Percentiles rank a stretch among this genome's conserved stretches.
Conservation (phyloP, 768 basidiomycete species). For the Leccinellum albellum region DNA sequence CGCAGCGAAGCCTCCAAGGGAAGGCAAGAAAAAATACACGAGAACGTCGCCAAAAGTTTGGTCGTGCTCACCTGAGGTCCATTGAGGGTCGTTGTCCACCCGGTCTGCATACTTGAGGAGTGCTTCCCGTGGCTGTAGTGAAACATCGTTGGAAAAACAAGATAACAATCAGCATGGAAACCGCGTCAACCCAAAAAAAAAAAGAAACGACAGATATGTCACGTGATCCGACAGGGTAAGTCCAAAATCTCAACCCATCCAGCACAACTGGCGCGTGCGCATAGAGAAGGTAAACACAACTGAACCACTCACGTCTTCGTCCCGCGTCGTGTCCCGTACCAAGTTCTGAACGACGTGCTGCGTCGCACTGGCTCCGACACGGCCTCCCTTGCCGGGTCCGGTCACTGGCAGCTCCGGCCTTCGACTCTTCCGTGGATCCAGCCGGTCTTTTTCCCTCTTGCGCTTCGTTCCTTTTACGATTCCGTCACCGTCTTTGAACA, state of each 20-base stretch:
- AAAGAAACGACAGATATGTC: conserved; percentile 10
- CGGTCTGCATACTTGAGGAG: conserved; percentile 85
- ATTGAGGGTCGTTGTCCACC: conserved; percentile 75
- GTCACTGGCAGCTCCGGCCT: conserved; percentile 90
- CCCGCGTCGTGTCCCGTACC: conserved; percentile 84
- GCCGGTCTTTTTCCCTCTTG: conserved; percentile 82
- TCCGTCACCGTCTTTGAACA: conserved; percentile 80
- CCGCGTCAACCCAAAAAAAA: conserved; percentile 3
- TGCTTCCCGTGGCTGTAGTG: conserved; percentile 86
- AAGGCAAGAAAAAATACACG: conserved; percentile 3
- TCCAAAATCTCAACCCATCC: neutral
- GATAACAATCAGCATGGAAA: conserved; percentile 8
- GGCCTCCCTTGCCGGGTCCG: conserved; percentile 89
- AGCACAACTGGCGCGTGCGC: neutral
- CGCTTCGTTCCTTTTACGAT: conserved; percentile 76
- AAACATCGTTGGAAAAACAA: conserved; percentile 15
- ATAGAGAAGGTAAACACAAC: conserved; percentile 11
- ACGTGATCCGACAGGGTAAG: conserved; percentile 14
- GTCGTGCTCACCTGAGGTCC: conserved; percentile 71
- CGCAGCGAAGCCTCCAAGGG: conserved; percentile 25
- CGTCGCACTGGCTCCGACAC: conserved; percentile 95
- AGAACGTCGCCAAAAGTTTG: neutral
- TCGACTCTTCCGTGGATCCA: conserved; percentile 88
- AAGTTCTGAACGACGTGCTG: conserved; percentile 95
- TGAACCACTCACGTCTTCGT: conserved; percentile 83